These are phyloP conservation scores for Entomortierella chlamydospora DNA, from an alignment of 192 early-diverging fungal species.

Conservation along the genomic window DNA sequence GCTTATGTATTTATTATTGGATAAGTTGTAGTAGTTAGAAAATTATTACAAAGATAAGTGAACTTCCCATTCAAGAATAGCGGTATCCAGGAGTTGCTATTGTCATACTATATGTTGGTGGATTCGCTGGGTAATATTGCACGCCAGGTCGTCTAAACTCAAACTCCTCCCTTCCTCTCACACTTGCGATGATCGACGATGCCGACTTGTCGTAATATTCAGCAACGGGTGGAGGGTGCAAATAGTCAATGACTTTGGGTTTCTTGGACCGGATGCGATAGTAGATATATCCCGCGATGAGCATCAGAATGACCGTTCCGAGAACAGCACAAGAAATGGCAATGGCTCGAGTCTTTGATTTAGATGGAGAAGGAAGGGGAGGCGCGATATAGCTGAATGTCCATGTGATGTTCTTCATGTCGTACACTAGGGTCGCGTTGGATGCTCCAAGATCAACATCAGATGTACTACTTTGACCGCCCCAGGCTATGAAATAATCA, in stretches of 20 bases:
- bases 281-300: no score
- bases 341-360: not conserved
- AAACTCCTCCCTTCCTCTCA: no score
- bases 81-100: not conserved
- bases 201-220: not conserved
- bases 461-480: not conserved
- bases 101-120: not conserved
- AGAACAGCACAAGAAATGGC: not conserved
- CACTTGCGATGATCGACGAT: not conserved
- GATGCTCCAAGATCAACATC: not conserved
- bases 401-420: slow-evolving; percentile 4
- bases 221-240: not conserved
- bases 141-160: not conserved
- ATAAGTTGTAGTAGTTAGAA: no score
- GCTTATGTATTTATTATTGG: no score
- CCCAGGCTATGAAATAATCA: slow-evolving; percentile 3
- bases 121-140: not conserved
- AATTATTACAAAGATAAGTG: no score
- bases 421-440: not conserved
- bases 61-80: no score
- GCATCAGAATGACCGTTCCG: not conserved
- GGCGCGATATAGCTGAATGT: not conserved
- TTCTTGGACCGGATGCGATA: no score
- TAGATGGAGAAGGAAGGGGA: no score
- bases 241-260: no score